Conservation (phyloP, 345 rosid species). For the Orychophragmus violaceus region DNA sequence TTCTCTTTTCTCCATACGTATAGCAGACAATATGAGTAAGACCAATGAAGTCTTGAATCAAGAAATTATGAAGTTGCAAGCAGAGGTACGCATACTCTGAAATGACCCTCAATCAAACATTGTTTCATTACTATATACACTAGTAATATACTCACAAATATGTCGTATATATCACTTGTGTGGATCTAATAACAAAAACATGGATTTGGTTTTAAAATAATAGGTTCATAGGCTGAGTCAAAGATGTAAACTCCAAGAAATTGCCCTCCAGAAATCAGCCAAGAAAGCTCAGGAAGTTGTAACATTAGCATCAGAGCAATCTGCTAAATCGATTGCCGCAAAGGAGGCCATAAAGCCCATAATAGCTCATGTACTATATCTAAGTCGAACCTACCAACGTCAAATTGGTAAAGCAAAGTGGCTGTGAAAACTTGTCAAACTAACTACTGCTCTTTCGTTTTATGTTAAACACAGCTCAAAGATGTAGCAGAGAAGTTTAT, state of each 20-base stretch:
- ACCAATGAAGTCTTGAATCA: background rate
- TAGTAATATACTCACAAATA: background rate
- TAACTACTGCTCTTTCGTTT: background rate
- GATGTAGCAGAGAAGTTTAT: background rate
- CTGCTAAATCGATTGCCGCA: conserved; percentile 60
- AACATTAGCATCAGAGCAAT: conserved; percentile 54
- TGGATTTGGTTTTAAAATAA: conserved; percentile 42
- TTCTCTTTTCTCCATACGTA: background rate
- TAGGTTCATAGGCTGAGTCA: conserved; percentile 32
- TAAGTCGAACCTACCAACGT: background rate
- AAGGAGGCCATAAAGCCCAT: conserved; percentile 74
- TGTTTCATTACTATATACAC: background rate
- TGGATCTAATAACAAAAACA: background rate
- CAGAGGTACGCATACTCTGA: background rate
- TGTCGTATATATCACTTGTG: background rate
- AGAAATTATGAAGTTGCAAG: background rate
- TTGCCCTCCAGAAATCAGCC: conserved; percentile 54
- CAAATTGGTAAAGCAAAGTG: background rate
- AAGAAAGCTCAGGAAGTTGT: conserved; percentile 63
- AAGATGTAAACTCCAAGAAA: conserved; percentile 59
- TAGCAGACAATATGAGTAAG: background rate
- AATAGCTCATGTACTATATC: conserved; percentile 33
- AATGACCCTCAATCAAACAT: background rate
- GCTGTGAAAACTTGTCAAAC: background rate
- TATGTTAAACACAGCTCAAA: background rate